Evolutionary conservation across 2,329 filamentous ascomycete genomes (phyloP).

Genomic region (Colletotrichum musicola): DNA sequence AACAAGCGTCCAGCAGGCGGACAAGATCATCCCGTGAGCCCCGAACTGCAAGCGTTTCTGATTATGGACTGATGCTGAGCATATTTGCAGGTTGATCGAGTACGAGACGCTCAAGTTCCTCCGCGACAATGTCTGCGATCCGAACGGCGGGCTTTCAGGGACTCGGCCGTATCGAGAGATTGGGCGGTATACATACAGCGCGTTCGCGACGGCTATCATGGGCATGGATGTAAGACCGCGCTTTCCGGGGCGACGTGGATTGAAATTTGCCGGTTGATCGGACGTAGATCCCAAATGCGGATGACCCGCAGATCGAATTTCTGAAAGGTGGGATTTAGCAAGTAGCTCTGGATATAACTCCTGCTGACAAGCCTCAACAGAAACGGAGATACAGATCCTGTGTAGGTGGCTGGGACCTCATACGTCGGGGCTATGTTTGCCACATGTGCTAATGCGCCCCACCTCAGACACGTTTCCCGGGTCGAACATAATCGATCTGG

Average conservation of each 20-base stretch:
- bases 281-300: background rate
- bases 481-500: slow-evolving; percentile 10
- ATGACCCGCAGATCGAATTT: background rate
- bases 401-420: background rate
- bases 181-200: slow-evolving; percentile 15
- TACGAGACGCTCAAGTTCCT: slow-evolving; percentile 17
- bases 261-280: background rate
- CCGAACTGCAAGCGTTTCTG: background rate
- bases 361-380: background rate
- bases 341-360: background rate
- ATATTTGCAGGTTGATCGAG: background rate
- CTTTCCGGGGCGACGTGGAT: background rate
- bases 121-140: background rate
- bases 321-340: background rate
- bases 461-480: slow-evolving; percentile 15
- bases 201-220: background rate
- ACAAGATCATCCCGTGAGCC: slow-evolving; percentile 18
- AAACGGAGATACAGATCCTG: slow-evolving; percentile 12
- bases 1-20: slow-evolving; percentile 8
- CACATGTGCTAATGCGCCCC: too few relatives aligned
- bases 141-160: background rate
- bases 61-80: too few relatives aligned
- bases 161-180: background rate
- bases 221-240: slow-evolving; percentile 5
- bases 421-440: background rate